Evolutionary conservation across 345 rosid species (phyloP).

Genomic region (Euphorbia pulcherrima): DNA sequence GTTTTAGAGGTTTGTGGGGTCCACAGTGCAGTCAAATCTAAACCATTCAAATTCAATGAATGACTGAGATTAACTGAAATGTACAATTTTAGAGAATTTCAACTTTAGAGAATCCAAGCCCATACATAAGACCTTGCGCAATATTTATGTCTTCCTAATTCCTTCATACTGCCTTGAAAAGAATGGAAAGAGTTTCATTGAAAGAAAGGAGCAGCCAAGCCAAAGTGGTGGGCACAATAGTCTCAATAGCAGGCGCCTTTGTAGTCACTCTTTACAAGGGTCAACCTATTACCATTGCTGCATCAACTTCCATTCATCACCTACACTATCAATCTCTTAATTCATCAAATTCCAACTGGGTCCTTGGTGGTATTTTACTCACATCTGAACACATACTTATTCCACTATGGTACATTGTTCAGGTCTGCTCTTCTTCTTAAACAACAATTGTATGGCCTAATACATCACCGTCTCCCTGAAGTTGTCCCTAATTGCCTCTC

Average conservation of each 20-base stretch:
- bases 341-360: conserved; percentile 54
- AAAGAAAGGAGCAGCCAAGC: conserved; percentile 66
- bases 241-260: conserved; percentile 75
- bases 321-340: conserved; percentile 27
- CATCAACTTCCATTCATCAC: conserved; percentile 28
- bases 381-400: conserved; percentile 57
- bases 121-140: too few species aligned
- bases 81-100: too few species aligned
- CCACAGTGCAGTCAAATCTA: too few species aligned
- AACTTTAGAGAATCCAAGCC: too few species aligned
- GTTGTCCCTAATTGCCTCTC: too few species aligned
- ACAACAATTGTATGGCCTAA: not conserved
- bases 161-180: conserved; percentile 14
- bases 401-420: conserved; percentile 87
- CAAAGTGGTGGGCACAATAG: conserved; percentile 68
- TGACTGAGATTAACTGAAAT: too few species aligned
- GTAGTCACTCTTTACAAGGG: conserved; percentile 71
- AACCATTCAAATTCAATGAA: too few species aligned
- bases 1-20: too few species aligned
- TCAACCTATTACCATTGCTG: conserved; percentile 41
- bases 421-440: conserved; percentile 37
- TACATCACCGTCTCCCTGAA: too few species aligned
- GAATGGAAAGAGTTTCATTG: conserved; percentile 68
- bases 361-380: conserved; percentile 66
- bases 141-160: not conserved